Percentiles rank a stretch among this genome's conserved stretches.
Conservation (phyloP, 106 monocot genomes). For the Iris macrosiphon region DNA sequence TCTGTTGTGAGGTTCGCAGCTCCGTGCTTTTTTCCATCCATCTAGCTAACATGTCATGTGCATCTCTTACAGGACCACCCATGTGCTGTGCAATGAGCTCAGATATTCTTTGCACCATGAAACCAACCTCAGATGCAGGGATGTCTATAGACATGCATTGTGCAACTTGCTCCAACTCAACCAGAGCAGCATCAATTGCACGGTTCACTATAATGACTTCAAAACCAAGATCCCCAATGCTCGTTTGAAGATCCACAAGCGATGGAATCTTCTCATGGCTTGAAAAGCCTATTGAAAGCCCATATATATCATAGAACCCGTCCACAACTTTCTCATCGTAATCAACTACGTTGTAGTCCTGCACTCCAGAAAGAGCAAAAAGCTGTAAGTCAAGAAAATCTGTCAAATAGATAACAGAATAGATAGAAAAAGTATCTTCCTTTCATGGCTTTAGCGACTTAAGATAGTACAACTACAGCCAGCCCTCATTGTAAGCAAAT, state of each 20-base stretch:
- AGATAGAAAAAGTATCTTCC: not conserved
- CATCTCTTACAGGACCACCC: conserved; percentile 93
- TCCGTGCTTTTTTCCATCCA: conserved; percentile 86
- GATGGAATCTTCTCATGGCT: conserved; percentile 65
- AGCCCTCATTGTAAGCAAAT: no score
- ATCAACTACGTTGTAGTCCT: conserved; percentile 97
- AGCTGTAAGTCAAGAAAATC: no score
- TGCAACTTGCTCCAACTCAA: conserved; percentile 87
- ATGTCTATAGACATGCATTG: conserved; percentile 72
- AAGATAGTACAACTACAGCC: no score
- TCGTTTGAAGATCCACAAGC: conserved; percentile 72
- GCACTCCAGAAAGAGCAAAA: conserved; percentile 6
- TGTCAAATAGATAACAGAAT: not conserved
- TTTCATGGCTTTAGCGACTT: no score
- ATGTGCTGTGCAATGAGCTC: conserved; percentile 87
- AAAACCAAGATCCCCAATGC: conserved; percentile 91
- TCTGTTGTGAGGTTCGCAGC: conserved; percentile 66
- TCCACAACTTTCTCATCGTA: conserved; percentile 83
- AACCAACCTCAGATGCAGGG: conserved; percentile 33
- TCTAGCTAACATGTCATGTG: conserved; percentile 61
- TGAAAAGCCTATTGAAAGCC: conserved; percentile 28
- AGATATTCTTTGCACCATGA: conserved; percentile 83
- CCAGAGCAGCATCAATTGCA: conserved; percentile 52
- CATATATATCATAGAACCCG: conserved; percentile 95
- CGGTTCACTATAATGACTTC: conserved; percentile 92